Conservation (phyloP, 2,329 filamentous ascomycete genomes). For the Dryadomyces quercus-mongolicae region DNA sequence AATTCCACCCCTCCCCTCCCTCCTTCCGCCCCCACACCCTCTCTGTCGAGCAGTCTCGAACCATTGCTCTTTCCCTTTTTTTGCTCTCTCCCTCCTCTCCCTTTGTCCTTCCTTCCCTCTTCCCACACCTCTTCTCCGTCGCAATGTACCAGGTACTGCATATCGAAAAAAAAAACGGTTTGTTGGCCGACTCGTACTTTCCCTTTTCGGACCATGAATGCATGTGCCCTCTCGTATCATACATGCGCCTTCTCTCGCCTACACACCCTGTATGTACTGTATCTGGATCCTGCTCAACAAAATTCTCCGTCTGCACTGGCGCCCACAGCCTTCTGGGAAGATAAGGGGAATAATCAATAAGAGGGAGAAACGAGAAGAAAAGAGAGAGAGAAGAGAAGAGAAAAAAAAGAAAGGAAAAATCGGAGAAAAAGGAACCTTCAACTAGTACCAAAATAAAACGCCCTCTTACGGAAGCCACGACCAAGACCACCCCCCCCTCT, state of each 20-base stretch:
- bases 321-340: background rate
- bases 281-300: slow-evolving; percentile 31
- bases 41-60: no score
- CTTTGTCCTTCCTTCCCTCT: no score
- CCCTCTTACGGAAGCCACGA: background rate
- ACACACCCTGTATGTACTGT: slow-evolving; percentile 25
- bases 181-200: background rate
- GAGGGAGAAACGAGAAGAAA: background rate
- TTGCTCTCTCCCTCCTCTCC: no score
- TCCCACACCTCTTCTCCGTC: background rate
- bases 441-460: background rate
- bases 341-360: background rate
- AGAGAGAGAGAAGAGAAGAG: background rate
- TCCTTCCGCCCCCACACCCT: no score
- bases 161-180: background rate
- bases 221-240: background rate
- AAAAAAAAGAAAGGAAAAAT: background rate
- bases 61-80: no score
- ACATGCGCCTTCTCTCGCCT: slow-evolving; percentile 19
- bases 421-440: background rate
- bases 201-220: background rate
- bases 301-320: slow-evolving; percentile 28
- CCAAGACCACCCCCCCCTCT: background rate
- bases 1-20: no score
- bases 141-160: background rate